Evolutionary conservation across 1,284 basidiomycete genomes (phyloP).

Genomic region (Ustilago bromivora): DNA sequence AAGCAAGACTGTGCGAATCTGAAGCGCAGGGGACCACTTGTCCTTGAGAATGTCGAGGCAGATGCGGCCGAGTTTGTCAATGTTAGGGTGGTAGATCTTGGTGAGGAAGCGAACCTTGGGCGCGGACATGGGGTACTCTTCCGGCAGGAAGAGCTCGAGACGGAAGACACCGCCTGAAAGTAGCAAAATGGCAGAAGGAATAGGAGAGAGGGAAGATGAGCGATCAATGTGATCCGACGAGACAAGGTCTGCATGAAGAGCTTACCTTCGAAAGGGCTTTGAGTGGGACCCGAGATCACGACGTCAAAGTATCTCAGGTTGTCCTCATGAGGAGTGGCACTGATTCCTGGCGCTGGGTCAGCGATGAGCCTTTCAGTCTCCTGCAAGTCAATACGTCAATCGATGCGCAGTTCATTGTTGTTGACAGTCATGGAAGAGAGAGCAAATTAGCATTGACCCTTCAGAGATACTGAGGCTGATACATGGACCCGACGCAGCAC

Average conservation of each 20-base stretch:
- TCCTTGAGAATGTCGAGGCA: slow-evolving; percentile 99
- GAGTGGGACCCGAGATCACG: slow-evolving; percentile 90
- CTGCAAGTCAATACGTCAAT: slow-evolving; percentile 72
- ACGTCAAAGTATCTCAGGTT: slow-evolving; percentile 99
- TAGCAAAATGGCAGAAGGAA: not conserved
- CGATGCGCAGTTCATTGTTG: not conserved
- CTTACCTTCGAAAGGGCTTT: slow-evolving; percentile 84
- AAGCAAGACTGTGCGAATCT: slow-evolving; percentile 95
- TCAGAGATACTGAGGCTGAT: too few relatives aligned
- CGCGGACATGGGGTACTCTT: slow-evolving; percentile 99
- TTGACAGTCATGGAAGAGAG: not conserved
- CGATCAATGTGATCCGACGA: not conserved
- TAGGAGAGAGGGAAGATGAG: not conserved
- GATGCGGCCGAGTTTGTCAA: slow-evolving; percentile 97
- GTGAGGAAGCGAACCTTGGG: slow-evolving; percentile 98
- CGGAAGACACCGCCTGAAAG: slow-evolving; percentile 80
- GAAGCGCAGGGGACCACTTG: slow-evolving; percentile 98
- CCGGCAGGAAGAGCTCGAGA: slow-evolving; percentile 95
- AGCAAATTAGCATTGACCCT: not conserved
- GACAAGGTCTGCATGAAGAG: not conserved
- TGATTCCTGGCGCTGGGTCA: slow-evolving; percentile 95
- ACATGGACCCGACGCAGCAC: too few relatives aligned
- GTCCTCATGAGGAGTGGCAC: slow-evolving; percentile 92
- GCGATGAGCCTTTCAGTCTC: slow-evolving; percentile 96
- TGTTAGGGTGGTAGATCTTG: slow-evolving; percentile 99